Base-by-base conservation (phyloP, 768 basidiomycete genomes). In the Termitomyces sp. region DNA sequence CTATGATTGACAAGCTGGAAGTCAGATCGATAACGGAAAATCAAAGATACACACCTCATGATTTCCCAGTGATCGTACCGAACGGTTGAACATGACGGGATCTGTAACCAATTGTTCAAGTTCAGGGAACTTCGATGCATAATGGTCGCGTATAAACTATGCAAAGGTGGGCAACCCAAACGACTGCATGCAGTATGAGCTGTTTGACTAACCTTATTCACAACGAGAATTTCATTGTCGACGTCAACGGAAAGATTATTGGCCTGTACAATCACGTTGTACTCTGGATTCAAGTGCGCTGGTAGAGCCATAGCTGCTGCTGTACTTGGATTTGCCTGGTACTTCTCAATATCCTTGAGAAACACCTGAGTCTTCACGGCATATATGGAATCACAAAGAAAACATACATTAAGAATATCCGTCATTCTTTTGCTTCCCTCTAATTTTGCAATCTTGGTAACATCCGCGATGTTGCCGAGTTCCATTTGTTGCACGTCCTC, bases 241-340 rank as follows among this genome's bases (percentile, higher is more conserved):
- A 98, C 86, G 65, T 99, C 97, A 43, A 99, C 97, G 1, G 94
- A 93, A 56, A 98, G 76, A 71, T 99, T 99, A 76, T 99, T 99
- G 26, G 97, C 93, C 63, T 94, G 87, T 5, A 99, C 97, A 64
- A 98, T 98, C 59, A 98, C 78, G 60, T 87, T 85, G 74, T 99
- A 99, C 71, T 99, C 97, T 1, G 94, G 91, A 67, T 96, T 95
- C 59, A 94, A 79, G 67, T 93, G 90, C 1, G 91, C 86, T 23
- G 88, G 87, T 35, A 88, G 75, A 1, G 86, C 78, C 77, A 93
- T 90, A 40, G 86, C 81, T 60, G 91, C 87, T 28, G 85, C 80
- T 5, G 90, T 80, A 35, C 88, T 89, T 1, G 94, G 94, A 55
- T 87, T 83, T 1, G 76, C 78, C 60, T 86, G 84, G 70, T 89